Evolutionary conservation across 2,329 filamentous ascomycete species (phyloP).

Genomic region (Tricladium varicosporioides): DNA sequence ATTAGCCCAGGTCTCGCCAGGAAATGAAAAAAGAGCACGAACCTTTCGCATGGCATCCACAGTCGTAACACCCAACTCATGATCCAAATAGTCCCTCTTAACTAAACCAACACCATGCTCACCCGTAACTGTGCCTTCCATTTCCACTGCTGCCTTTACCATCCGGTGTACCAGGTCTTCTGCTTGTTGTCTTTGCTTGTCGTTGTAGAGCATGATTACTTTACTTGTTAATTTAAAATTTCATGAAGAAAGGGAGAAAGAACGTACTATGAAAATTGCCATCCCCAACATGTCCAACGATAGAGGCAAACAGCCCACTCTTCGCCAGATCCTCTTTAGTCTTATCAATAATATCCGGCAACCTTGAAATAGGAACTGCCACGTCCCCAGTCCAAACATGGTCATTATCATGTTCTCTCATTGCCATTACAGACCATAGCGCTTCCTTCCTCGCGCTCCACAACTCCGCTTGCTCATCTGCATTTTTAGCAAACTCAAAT

Average conservation of each 20-base stretch:
- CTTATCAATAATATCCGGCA: slow-evolving; percentile 75
- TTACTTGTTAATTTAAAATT: slow-evolving; percentile 6
- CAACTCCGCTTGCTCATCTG: slow-evolving; percentile 70
- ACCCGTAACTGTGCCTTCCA: slow-evolving; percentile 83
- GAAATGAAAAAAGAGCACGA: slow-evolving; percentile 33
- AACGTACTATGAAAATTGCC: slow-evolving; percentile 69
- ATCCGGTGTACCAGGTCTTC: slow-evolving; percentile 75
- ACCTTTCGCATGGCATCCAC: slow-evolving; percentile 83
- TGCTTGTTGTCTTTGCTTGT: slow-evolving; percentile 63
- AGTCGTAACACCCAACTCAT: slow-evolving; percentile 71
- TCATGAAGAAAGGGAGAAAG: not conserved
- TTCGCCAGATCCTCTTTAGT: slow-evolving; percentile 62
- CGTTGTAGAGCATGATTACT: slow-evolving; percentile 60
- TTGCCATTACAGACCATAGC: slow-evolving; percentile 75
- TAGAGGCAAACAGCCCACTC: slow-evolving; percentile 57
- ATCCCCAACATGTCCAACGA: slow-evolving; percentile 72
- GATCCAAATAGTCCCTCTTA: slow-evolving; percentile 78
- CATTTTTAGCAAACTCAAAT: slow-evolving; percentile 74
- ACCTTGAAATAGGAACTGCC: slow-evolving; percentile 72
- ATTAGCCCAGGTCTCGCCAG: too few species aligned
- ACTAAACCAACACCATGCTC: slow-evolving; percentile 83
- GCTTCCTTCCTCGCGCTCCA: slow-evolving; percentile 85
- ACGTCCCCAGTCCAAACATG: slow-evolving; percentile 85
- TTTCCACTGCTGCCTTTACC: slow-evolving; percentile 81
- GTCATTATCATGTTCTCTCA: slow-evolving; percentile 58